Percentiles rank a stretch among this genome's conserved stretches.
Evolutionary conservation across 257 asterid species (phyloP).

Genomic region (Ehretia macrophylla): DNA sequence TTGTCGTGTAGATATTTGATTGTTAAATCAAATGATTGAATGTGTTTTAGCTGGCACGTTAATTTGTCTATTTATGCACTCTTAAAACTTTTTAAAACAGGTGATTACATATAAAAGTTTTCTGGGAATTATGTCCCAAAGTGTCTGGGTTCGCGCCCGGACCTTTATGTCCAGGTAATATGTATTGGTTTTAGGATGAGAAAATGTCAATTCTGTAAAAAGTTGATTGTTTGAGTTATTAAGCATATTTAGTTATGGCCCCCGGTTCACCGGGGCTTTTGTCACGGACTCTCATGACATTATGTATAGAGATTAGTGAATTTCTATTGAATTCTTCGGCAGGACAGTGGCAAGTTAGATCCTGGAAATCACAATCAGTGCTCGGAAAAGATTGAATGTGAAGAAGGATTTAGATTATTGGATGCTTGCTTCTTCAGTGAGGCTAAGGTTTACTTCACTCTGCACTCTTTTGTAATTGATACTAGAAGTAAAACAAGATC

Average conservation of each 20-base stretch:
- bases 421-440: constrained; percentile 69
- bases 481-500: not conserved
- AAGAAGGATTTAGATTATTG: constrained; percentile 45
- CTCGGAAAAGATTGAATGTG: constrained; percentile 28
- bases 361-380: constrained; percentile 27
- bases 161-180: constrained; percentile 47
- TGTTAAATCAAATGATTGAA: not conserved
- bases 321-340: constrained; percentile 17
- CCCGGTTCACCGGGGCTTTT: no score
- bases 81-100: constrained; percentile 44
- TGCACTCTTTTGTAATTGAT: not conserved
- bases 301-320: no score
- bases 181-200: constrained; percentile 13
- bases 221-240: no score
- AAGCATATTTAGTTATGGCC: no score
- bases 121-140: constrained; percentile 36
- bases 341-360: constrained; percentile 53
- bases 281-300: no score
- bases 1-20: no score
- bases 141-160: constrained; percentile 41
- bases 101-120: constrained; percentile 30
- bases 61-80: not conserved
- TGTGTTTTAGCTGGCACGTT: not conserved
- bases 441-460: constrained; percentile 46
- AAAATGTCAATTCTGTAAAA: no score